A percentile compares a stretch with the other conserved stretches of the same genome.
Conservation (phyloP, 129 eudicot genomes). For the Calendula officinalis region DNA sequence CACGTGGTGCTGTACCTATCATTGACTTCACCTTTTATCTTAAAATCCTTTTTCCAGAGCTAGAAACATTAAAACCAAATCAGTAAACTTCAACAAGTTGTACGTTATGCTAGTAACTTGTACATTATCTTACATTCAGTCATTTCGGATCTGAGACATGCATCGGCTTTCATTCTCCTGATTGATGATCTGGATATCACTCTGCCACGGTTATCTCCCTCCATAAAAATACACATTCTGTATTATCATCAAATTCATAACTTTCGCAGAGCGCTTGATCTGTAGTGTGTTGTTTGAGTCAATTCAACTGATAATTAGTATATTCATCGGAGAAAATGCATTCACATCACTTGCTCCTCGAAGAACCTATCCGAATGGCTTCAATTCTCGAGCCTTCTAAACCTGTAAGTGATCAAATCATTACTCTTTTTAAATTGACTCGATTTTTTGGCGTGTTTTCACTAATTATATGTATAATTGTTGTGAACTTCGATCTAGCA, state of each 20-base stretch:
- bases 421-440: neutral
- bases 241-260: conserved; percentile 2
- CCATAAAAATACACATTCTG: conserved; percentile 1
- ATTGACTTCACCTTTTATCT: neutral
- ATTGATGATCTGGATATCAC: neutral
- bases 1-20: neutral
- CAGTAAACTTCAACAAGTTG: neutral
- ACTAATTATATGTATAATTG: neutral
- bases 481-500: neutral
- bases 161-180: neutral
- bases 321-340: conserved; percentile 36
- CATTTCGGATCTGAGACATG: neutral
- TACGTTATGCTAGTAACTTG: neutral
- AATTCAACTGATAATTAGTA: neutral
- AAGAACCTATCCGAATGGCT: conserved; percentile 70
- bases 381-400: conserved; percentile 77
- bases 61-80: neutral
- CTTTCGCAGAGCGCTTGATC: conserved; percentile 2
- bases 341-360: conserved; percentile 56
- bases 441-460: neutral
- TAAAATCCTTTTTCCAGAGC: conserved; percentile 1
- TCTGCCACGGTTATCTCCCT: conserved; percentile 15
- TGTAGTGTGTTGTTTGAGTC: neutral
- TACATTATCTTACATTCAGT: neutral
- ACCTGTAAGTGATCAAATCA: conserved; percentile 37